phyloP scores from a whole-genome alignment of 495 filamentous ascomycete species.

The Sordaria brevicollis region DNA sequence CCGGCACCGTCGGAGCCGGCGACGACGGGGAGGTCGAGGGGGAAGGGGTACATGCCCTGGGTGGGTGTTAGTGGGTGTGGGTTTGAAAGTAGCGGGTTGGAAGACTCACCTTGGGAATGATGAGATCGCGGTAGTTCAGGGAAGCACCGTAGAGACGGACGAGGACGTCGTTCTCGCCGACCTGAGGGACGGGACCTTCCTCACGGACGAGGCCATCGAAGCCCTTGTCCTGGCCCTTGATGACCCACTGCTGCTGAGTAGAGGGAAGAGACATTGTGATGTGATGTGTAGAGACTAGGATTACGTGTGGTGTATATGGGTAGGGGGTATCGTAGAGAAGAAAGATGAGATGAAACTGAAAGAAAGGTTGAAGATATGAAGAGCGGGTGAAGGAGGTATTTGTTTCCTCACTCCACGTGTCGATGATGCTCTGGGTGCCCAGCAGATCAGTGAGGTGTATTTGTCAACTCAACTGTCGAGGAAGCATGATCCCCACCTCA shows the following conservation, averaged over 20 bases:
- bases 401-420: background rate
- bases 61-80: background rate
- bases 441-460: background rate
- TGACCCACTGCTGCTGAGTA: constrained; percentile 56
- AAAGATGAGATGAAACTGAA: background rate
- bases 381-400: background rate
- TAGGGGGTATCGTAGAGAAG: background rate
- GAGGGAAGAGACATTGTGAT: constrained; percentile 21
- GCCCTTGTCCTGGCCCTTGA: constrained; percentile 42
- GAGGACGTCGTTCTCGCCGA: constrained; percentile 63
- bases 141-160: constrained; percentile 67
- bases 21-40: constrained; percentile 46
- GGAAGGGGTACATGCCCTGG: constrained; percentile 60
- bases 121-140: constrained; percentile 74
- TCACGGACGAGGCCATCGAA: constrained; percentile 49
- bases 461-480: too few species aligned
- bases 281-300: background rate
- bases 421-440: background rate
- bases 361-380: background rate
- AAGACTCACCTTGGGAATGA: constrained; percentile 52
- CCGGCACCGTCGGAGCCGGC: constrained; percentile 73
- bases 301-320: background rate
- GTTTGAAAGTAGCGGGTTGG: background rate
- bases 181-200: constrained; percentile 44
- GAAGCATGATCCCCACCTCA: background rate